Conservation (phyloP, 1,139 yeast genomes). For the Hansenula lynferdii region DNA sequence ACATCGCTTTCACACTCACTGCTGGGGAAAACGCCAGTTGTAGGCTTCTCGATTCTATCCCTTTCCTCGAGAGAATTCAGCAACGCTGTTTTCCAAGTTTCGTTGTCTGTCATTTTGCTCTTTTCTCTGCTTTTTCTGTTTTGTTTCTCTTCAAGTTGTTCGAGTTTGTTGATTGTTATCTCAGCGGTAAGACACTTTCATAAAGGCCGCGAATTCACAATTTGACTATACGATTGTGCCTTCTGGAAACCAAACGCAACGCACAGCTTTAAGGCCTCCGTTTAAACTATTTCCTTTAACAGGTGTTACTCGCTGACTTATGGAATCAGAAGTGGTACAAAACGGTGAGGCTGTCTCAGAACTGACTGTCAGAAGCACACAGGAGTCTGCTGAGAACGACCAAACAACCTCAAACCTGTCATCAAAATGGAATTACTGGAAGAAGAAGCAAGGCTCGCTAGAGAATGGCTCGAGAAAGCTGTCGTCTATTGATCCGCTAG, state of each 20-base stretch:
- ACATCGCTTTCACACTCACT: not conserved
- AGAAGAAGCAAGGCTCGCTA: conserved; percentile 19
- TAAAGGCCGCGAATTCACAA: no score
- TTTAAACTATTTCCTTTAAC: no score
- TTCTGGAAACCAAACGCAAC: no score
- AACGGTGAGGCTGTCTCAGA: not conserved
- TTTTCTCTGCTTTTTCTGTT: no score
- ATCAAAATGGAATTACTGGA: conserved; percentile 20
- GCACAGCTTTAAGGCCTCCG: no score
- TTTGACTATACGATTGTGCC: no score
- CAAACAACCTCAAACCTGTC: conserved; percentile 4
- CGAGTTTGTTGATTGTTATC: no score
- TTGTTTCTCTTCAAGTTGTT: no score
- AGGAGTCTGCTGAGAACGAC: not conserved
- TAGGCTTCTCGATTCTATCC: not conserved
- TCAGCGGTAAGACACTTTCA: no score
- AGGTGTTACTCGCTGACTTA: no score
- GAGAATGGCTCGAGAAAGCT: conserved; percentile 9
- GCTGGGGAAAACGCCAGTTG: not conserved
- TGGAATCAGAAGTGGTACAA: no score
- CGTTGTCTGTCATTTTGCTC: not conserved
- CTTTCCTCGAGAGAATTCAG: conserved; percentile 5
- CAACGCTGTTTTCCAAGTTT: conserved; percentile 17
- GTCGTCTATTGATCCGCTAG: conserved; percentile 16
- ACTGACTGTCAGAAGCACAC: not conserved